phyloP scores from a whole-genome alignment of 2,329 filamentous ascomycete genomes.

The Penicillium digitatum region DNA sequence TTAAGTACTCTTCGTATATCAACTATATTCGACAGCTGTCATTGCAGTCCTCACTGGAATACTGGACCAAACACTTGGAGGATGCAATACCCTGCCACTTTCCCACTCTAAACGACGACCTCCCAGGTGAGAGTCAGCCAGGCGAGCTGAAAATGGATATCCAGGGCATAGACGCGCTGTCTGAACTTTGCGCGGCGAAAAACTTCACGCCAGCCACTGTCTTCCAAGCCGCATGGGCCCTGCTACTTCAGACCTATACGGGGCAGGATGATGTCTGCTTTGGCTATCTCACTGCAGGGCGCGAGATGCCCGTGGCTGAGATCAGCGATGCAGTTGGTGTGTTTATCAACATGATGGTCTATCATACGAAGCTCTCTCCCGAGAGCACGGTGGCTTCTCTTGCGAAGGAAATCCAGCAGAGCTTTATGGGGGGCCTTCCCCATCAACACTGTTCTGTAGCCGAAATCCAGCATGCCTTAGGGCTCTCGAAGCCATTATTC shows the following conservation, averaged over 20 bases:
- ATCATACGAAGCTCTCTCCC: not conserved
- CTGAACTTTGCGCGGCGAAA: not conserved
- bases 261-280: not conserved
- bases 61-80: not conserved
- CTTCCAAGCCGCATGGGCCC: constrained; percentile 14
- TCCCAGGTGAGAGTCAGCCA: not conserved
- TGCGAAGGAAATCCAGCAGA: not conserved
- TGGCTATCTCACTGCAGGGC: not conserved
- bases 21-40: not conserved
- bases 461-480: no score
- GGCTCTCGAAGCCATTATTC: no score
- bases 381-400: not conserved
- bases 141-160: not conserved
- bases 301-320: constrained; percentile 35
- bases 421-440: no score
- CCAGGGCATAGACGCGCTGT: not conserved
- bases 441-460: no score
- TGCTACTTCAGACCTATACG: not conserved
- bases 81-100: not conserved
- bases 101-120: not conserved
- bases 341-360: not conserved
- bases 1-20: not conserved
- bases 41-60: not conserved
- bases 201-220: constrained; percentile 21
- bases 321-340: constrained; percentile 25